A percentile compares a stretch with the other conserved stretches of the same genome.
These are phyloP conservation scores for Epichloe glyceriae DNA, from an alignment of 2,329 filamentous ascomycete species.

Conservation along the genomic window DNA sequence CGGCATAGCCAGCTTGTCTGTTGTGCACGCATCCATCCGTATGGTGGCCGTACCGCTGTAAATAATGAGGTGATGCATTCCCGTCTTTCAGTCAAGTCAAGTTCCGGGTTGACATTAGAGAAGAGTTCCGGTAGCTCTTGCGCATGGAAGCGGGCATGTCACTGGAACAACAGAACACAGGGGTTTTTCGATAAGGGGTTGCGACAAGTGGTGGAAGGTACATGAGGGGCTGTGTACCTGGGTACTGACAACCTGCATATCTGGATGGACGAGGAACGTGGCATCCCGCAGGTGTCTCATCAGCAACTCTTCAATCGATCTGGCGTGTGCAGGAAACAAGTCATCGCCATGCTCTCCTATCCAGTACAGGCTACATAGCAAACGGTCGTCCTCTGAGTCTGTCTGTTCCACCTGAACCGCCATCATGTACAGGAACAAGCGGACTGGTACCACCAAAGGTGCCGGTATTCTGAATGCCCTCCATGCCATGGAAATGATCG, in stretches of 20 bases:
- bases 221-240: too few relatives aligned
- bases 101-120: too few relatives aligned
- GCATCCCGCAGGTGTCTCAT: not conserved
- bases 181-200: too few relatives aligned
- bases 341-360: not conserved
- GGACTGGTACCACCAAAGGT: constrained; percentile 25
- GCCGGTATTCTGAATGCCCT: constrained; percentile 60
- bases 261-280: too few relatives aligned
- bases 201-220: too few relatives aligned
- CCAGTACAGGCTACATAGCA: not conserved
- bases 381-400: constrained; percentile 1
- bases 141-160: not conserved
- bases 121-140: not conserved
- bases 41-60: too few relatives aligned
- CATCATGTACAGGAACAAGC: constrained; percentile 31
- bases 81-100: too few relatives aligned
- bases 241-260: too few relatives aligned
- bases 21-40: not conserved
- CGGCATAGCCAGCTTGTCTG: not conserved
- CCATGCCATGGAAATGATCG: constrained; percentile 67
- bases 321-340: not conserved
- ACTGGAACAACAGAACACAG: not conserved
- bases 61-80: not conserved
- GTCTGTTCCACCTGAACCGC: not conserved
- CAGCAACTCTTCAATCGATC: not conserved